Conservation (phyloP, 1,284 basidiomycete genomes). For the Spongiforma sp. region DNA sequence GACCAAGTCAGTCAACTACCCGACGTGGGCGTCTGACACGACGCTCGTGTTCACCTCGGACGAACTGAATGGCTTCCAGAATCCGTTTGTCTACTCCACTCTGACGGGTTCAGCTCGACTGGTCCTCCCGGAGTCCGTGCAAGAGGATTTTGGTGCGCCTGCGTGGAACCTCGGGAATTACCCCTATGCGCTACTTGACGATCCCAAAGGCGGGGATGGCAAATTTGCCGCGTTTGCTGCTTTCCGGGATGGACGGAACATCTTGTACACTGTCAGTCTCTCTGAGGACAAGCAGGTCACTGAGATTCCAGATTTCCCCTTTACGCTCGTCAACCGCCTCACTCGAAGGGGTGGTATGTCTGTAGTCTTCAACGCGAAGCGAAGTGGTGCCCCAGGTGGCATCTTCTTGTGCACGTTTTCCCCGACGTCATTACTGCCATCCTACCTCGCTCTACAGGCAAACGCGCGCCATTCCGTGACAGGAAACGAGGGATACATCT, state of each 20-base stretch:
- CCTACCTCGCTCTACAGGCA: slow-evolving; percentile 31
- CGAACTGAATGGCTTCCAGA: slow-evolving; percentile 58
- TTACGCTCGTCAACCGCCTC: slow-evolving; percentile 49
- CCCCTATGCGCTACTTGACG: slow-evolving; percentile 53
- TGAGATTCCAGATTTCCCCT: slow-evolving; percentile 47
- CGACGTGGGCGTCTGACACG: slow-evolving; percentile 62
- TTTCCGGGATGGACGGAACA: slow-evolving; percentile 51
- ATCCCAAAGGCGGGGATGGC: slow-evolving; percentile 32
- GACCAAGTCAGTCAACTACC: slow-evolving; percentile 56
- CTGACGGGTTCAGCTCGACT: slow-evolving; percentile 36
- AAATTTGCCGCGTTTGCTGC: slow-evolving; percentile 52
- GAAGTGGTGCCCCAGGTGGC: slow-evolving; percentile 32
- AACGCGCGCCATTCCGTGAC: slow-evolving; percentile 8
- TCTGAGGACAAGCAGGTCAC: slow-evolving; percentile 31
- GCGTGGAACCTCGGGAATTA: slow-evolving; percentile 57
- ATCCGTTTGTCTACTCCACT: slow-evolving; percentile 63
- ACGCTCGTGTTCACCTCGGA: slow-evolving; percentile 74
- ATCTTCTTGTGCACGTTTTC: slow-evolving; percentile 29
- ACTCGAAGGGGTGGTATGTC: slow-evolving; percentile 39
- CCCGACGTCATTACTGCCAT: slow-evolving; percentile 25
- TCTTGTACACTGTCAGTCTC: slow-evolving; percentile 55
- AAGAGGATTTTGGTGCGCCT: slow-evolving; percentile 64
- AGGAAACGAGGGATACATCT: slow-evolving; percentile 32
- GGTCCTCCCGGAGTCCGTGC: slow-evolving; percentile 49
- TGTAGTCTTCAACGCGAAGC: slow-evolving; percentile 32